Percentiles rank a stretch among this genome's conserved stretches.
These are phyloP conservation scores for Bruguiera sexangula DNA, from an alignment of 345 rosid genomes.

Conservation along the genomic window DNA sequence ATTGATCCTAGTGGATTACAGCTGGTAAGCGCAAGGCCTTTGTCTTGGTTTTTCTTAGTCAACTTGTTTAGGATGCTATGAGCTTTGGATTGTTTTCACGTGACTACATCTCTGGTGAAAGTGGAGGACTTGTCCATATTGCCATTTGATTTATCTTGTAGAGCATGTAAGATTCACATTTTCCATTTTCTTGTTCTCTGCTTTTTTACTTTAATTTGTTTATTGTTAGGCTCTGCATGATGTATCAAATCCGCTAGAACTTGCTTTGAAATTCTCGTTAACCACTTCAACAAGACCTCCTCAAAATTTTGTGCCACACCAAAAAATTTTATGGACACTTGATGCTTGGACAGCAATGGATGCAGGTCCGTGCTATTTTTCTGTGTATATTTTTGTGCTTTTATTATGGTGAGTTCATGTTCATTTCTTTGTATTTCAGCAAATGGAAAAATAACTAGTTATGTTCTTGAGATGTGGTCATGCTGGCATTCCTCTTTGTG, in stretches of 20 bases:
- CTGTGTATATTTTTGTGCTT: constrained; percentile 3
- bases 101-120: too few relatives aligned
- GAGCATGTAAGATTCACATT: neutral
- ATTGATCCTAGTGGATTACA: constrained; percentile 30
- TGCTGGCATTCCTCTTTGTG: constrained; percentile 89
- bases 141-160: too few relatives aligned
- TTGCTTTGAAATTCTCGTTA: constrained; percentile 51
- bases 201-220: neutral
- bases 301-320: constrained; percentile 70
- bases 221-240: constrained; percentile 43
- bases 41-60: too few relatives aligned
- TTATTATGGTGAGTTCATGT: constrained; percentile 10
- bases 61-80: neutral
- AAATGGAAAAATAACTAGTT: constrained; percentile 51
- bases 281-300: constrained; percentile 68
- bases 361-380: constrained; percentile 36
- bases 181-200: neutral
- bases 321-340: constrained; percentile 70
- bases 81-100: neutral
- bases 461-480: constrained; percentile 86
- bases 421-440: constrained; percentile 39
- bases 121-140: too few relatives aligned
- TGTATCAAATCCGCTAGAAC: constrained; percentile 43
- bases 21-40: constrained; percentile 39
- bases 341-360: constrained; percentile 66